Evolutionary conservation across 78 protist species (phyloP).

Genomic region (Isochrysis galbana): DNA sequence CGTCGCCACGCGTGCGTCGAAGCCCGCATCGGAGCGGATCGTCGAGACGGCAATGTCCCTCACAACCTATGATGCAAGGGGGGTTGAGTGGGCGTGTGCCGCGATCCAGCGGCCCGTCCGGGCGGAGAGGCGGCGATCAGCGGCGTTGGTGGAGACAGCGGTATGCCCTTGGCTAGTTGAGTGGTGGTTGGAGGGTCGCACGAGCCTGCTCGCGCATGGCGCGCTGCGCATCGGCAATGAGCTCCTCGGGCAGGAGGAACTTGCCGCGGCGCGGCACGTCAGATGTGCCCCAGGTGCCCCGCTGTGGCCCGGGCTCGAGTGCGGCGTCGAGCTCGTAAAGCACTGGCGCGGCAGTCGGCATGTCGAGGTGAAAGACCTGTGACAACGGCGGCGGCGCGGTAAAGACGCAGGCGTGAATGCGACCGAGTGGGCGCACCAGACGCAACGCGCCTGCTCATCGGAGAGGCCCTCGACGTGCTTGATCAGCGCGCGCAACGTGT

Average conservation of each 20-base stretch:
- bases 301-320: not conserved
- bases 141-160: no score
- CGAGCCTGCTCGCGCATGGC: no score
- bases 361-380: constrained; percentile 58
- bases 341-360: constrained; percentile 88
- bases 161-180: no score
- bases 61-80: not conserved
- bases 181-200: no score
- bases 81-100: no score
- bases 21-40: not conserved
- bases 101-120: no score
- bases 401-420: no score
- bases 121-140: no score
- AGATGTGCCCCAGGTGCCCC: not conserved
- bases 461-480: constrained; percentile 78
- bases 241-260: not conserved
- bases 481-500: constrained; percentile 87
- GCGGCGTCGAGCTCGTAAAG: constrained; percentile 74
- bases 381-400: no score
- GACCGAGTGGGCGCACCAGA: constrained; percentile 58
- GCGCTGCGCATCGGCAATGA: not conserved
- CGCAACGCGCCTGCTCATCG: constrained; percentile 49
- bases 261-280: not conserved
- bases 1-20: not conserved
- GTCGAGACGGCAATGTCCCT: not conserved